Base-by-base conservation (phyloP, 1,139 yeast genomes). In the Suhomyces terraborum region DNA sequence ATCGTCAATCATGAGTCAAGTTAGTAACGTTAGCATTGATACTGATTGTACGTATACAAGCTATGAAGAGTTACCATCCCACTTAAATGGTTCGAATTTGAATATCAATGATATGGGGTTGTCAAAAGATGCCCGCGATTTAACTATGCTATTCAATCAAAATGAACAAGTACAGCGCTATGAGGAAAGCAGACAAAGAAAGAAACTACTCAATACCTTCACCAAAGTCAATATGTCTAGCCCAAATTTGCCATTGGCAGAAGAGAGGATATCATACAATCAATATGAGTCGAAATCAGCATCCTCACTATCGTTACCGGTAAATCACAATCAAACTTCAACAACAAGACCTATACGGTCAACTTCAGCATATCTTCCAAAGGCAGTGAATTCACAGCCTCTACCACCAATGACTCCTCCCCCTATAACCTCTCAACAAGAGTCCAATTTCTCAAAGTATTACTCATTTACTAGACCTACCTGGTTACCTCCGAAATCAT, bases 401-500 rank as follows among this genome's bases (percentile, higher is more conserved):
- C 9, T 26, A 3, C 19, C 29, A 9, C 36, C 44, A 8, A 22
- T 41, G 9, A n/a, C 34, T 6, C 41, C 44, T 0, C 38, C 40
- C 8, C 16, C 37, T 5, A 17, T 35, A 2, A 18, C 38, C 7
- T 18, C 33, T n/a, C 42, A 35, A 8, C 40, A 42, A 32, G 21
- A 35, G 6, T 38, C 45, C 1, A 35, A 23, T 22, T 42, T 42
- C 38, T 49, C 58, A 24, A 60, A 66, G 26, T 64, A 66, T 43
- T 45, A 72, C 23, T 60, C 82, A 0, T 66, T 69, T 24, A 82
- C 89, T 0, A 66, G 93, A 36, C 91, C 87, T 12, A 62, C 75
- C 0, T 78, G 82, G 68, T 61, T 84, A 30, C 91, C 93, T 1
- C 88, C 89, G 22, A 84, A 84, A 58, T 62, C 77, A 17, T 56